A percentile compares a stretch with the other conserved stretches of the same genome.
phyloP scores from a whole-genome alignment of 192 early-diverging fungal species.

The Pilaira anomala region DNA sequence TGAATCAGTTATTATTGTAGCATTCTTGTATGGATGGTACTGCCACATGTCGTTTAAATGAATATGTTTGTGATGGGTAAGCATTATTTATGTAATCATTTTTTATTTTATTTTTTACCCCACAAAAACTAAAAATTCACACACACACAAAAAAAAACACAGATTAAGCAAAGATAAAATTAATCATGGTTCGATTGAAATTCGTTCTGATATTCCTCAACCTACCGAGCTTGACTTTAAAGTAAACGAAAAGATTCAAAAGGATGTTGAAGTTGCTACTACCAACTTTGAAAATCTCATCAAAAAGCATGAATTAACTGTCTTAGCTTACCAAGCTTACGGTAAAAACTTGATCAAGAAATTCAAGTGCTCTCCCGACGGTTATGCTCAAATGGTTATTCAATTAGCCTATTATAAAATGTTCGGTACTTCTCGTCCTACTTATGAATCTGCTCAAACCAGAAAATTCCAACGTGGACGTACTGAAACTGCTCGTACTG shows the following conservation, averaged over 20 bases:
- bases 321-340: slow-evolving; percentile 79
- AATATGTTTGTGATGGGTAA: slow-evolving; percentile 63
- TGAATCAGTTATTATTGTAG: slow-evolving; percentile 26
- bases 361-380: slow-evolving; percentile 73
- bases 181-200: neutral
- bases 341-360: slow-evolving; percentile 94
- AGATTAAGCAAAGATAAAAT: neutral
- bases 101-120: neutral
- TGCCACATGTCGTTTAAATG: slow-evolving; percentile 81
- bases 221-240: slow-evolving; percentile 75
- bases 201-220: slow-evolving; percentile 56
- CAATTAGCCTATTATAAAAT: slow-evolving; percentile 94
- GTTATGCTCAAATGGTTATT: slow-evolving; percentile 87
- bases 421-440: slow-evolving; percentile 69
- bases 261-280: slow-evolving; percentile 62
- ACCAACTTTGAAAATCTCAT: slow-evolving; percentile 77
- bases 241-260: slow-evolving; percentile 51
- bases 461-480: slow-evolving; percentile 88
- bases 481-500: slow-evolving; percentile 89
- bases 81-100: neutral
- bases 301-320: slow-evolving; percentile 74
- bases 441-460: slow-evolving; percentile 91
- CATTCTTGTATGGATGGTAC: slow-evolving; percentile 92
- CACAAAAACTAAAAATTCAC: neutral
- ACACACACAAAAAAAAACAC: neutral